These are phyloP conservation scores for Misopates orontium DNA, from an alignment of 257 asterid species.

Conservation along the genomic window DNA sequence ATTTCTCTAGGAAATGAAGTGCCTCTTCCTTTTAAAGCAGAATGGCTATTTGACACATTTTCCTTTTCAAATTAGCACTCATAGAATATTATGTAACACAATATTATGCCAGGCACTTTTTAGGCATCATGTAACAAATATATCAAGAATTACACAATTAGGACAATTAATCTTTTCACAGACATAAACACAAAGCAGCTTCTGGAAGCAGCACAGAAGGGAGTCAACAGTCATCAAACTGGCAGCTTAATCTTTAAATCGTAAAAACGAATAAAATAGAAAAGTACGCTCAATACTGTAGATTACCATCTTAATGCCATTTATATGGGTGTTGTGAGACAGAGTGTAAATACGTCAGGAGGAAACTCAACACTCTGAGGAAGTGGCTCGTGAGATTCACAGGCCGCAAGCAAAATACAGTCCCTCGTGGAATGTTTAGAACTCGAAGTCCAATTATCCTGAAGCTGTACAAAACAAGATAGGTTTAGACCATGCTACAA, in stretches of 20 bases:
- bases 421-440: conserved; percentile 52
- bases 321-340: conserved; percentile 95
- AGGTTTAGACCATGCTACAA: conserved; percentile 14
- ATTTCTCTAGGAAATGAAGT: too few species aligned
- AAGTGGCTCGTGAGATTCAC: conserved; percentile 84
- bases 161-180: conserved; percentile 3
- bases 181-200: conserved; percentile 16
- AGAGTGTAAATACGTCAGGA: conserved; percentile 94
- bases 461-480: conserved; percentile 67
- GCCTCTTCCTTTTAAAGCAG: too few species aligned
- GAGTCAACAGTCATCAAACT: background rate
- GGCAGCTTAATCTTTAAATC: background rate
- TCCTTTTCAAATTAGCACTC: background rate
- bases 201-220: conserved; percentile 13
- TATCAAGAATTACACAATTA: background rate
- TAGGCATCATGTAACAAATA: conserved; percentile 3
- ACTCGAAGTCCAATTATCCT: conserved; percentile 65
- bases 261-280: conserved; percentile 17
- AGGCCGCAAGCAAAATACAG: conserved; percentile 93
- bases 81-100: background rate
- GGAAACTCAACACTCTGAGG: conserved; percentile 98
- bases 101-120: background rate
- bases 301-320: conserved; percentile 96
- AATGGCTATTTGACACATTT: background rate
- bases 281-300: conserved; percentile 25